Evolutionary conservation across 2,329 filamentous ascomycete species (phyloP), one percentile per base, ranked within the genome.

Genomic region (Diaporthe destruens): DNA sequence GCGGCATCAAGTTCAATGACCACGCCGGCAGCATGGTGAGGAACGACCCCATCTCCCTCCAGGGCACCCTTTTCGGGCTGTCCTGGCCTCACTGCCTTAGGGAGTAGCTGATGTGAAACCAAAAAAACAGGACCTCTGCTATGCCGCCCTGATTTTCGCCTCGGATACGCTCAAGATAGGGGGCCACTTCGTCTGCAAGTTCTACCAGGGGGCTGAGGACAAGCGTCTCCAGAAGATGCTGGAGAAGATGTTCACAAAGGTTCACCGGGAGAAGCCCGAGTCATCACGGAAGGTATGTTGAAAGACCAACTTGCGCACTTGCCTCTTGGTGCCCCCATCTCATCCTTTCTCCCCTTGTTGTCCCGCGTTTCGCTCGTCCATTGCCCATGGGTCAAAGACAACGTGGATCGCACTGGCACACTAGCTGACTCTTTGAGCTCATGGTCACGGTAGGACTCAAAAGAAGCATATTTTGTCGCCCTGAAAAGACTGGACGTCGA

Each of bases 121-220:
- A 53, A 61, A 16, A 20, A 68, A 59, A 36, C 14, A 98, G 96
- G 95, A 98, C 80, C 90, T 99, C 53, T 99, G 96, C 82, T 85
- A 88, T 75, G 94, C 96, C 32, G 96, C 96, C 5, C 86, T 99
- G 55, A 87, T 88, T 18, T 99, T 99, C 83, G 91, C 93, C 66
- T 94, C 91, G 81, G 94, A 98, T 77, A 96, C 94, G 9, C 87
- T 99, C 29, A 92, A 90, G 77, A 83, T 89, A 4, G 94, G 94
- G 25, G 96, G 97, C 1, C 93, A 97, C 80, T 98, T 99, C 77
- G 89, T 99, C 56, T 98, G 96, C 88, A 99, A 99, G 82, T 99
- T 97, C 82, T 99, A 98, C 81, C 94, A 97, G 81, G 96, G 96
- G 4, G 81, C 87, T 6, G 95, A 98, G 81, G 96, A 98, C 79